Base-by-base conservation (phyloP, 352 stramenopile species). In the Globisporangium alternatum region DNA sequence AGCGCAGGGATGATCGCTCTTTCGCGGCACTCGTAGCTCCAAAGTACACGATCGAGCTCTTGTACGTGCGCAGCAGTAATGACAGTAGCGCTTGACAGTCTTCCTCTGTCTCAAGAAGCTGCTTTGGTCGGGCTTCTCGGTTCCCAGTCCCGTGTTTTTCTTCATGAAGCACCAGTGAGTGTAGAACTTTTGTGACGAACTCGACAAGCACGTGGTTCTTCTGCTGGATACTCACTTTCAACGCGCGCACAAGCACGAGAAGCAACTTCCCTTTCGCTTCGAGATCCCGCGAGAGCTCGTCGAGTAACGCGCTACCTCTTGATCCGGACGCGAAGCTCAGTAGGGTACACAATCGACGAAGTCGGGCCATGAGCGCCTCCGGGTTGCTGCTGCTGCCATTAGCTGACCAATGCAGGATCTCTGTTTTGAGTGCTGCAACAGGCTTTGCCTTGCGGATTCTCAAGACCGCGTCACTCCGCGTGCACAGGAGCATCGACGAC, bases 401-500 rank as follows among this genome's bases (percentile, higher is more conserved):
- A 45, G 31, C 22, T 12, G 52, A 41, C 13, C 59, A 64, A 9
- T 37, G 25, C 60, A 33, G 55, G 41, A 76, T 22, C 51, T 54
- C 31, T 52, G 28, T 7, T 74, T 15, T 53, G 62, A 60, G 19
- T 5, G 56, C 60, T 28, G 33, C 13, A 71, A 44, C 15, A 61
- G 58, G 41, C 7, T 70, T 68, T 5, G 60, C 49, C 54, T 73
- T 78, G 56, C 68, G 66, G 19, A 76, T 66, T 2, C 54, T 33
- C n/a, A 74, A 63, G 1, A 69, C 66, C 43, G 25, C 48, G 9
- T 76, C 64, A 47, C 72, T 81, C 17, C 84, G 77, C 4, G 75
- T 69, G 61, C 81, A 90, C 60, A 91, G 25, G 45, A 87, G 66
- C 65, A 78, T 57, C 9, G 64, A 73, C 1, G 68, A 72, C 30